Base-by-base conservation (phyloP, 306 rosid species). In the Castanea crenata region DNA sequence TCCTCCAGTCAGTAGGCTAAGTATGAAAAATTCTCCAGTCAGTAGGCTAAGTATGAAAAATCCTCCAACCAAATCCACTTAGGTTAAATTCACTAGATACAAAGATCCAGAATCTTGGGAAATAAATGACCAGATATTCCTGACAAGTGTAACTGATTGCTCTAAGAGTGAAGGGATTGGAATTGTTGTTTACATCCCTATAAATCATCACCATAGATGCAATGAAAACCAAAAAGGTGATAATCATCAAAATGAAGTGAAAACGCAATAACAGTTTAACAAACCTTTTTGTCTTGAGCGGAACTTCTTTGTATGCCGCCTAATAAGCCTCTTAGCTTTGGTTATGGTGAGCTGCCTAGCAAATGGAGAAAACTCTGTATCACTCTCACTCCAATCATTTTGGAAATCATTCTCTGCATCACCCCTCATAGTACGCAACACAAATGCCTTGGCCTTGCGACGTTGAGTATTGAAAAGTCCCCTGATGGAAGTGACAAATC, bases 321-420 rank as follows among this genome's bases (percentile, higher is more conserved):
- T 83, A 75, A 96, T 93, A 79, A 96, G 99, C 76, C 87, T 91
- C 86, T 87, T 96, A 41, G 98, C 96, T 85, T 87, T 96, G 25
- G 94, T 90, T 77, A 93, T 93, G 1, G 99, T 96, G 74, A 96
- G 98, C 87, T 93, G 99, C 83, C 97, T 80, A 46, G 97, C 98
- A 75, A 90, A 93, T 65, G 98, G 98, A 31, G 99, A 87, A 85
- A 91, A 89, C 82, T 93, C 99, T 1, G 70, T 83, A 75, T 93
- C 99, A 73, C 94, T 96, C 78, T 90, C 98, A 76, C 98, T 96
- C 99, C 98, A 96, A 80, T 96, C 99, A 57, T 93, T 93, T 86
- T 85, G 97, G 85, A 89, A 91, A 79, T 96, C 97, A 88, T 86
- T 91, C 34, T 96, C 98, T 68, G 94, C 90, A 83, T 91, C 99